Base-by-base conservation (phyloP, 352 stramenopile genomes). In the Pythium dissimile region DNA sequence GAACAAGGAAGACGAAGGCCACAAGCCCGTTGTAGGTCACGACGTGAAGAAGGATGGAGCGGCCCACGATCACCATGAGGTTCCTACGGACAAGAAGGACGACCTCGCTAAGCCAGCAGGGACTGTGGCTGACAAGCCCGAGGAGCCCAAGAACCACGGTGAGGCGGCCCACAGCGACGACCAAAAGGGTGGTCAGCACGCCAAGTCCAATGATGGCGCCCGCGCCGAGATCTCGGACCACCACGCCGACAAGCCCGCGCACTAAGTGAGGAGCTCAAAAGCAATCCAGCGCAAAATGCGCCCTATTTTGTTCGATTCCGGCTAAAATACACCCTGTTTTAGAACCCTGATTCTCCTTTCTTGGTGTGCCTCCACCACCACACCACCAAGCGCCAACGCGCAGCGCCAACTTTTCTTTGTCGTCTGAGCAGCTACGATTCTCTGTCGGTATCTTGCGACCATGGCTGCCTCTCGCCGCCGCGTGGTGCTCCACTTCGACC, bases 401-500 rank as follows among this genome's bases (percentile, higher is more conserved):
- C 15, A 32, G 11, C 30, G 3, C 35, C 5, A 42, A 20, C n/a
- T 15, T 15, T 15, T 7, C n/a, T 20, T 15, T 11, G 10, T 21
- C 31, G 8, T 8, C 12, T 41, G 34, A 41, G 34, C 10, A 13
- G 30, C 30, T 31, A 60, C 42, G 26, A 61, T 58, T 58, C 38
- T 27, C 13, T 32, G 31, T 20, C 26, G 30, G 11, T 16, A n/a
- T 28, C 28, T 48, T n/a, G 27, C 20, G 10, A 51, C 6, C 30
- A 43, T 53, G 41, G 32, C 30, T 18, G 31, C 20, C 39, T 16
- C 24, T 24, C 72, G 67, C 21, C 73, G 73, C 53, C 64, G 54
- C 41, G 73, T 94, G 10, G 80, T 94, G 62, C 75, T 96, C 49
- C 82, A 95, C 63, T 93, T 95, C 51, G 87, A 96, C 56, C 65